phyloP scores from a whole-genome alignment of 2,329 filamentous ascomycete genomes.

The Arthrobotrys conoides region DNA sequence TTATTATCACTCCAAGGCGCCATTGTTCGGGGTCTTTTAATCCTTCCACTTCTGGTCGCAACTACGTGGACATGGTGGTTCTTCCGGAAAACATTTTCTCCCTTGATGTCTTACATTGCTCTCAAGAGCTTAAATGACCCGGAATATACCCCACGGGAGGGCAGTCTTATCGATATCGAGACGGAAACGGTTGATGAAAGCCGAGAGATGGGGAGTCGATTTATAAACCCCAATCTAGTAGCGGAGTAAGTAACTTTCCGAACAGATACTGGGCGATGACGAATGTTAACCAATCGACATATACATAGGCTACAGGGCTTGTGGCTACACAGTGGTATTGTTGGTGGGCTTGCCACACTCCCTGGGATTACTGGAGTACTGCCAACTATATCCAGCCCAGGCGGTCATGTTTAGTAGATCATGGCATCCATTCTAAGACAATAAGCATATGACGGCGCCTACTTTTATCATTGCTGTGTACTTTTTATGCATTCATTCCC shows the following conservation, averaged over 20 bases:
- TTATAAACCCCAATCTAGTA: constrained; percentile 82
- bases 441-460: constrained; percentile 27
- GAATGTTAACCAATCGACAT: constrained; percentile 3
- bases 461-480: constrained; percentile 7
- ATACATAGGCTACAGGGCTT: constrained; percentile 42
- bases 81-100: constrained; percentile 84
- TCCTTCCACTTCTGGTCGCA: constrained; percentile 81
- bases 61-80: constrained; percentile 93
- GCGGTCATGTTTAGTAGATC: background rate
- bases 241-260: constrained; percentile 72
- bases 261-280: background rate
- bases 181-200: constrained; percentile 77
- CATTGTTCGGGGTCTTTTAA: constrained; percentile 79
- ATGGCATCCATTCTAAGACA: background rate
- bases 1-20: constrained; percentile 82
- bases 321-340: constrained; percentile 38
- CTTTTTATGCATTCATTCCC: background rate
- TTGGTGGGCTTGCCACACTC: background rate
- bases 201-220: constrained; percentile 77
- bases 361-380: constrained; percentile 8
- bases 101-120: constrained; percentile 92
- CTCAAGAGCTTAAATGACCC: constrained; percentile 83
- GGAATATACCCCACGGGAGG: background rate
- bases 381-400: background rate
- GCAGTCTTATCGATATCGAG: constrained; percentile 65